Conservation (phyloP, 2,329 filamentous ascomycete species). For the Pestalotiopsis sp. region DNA sequence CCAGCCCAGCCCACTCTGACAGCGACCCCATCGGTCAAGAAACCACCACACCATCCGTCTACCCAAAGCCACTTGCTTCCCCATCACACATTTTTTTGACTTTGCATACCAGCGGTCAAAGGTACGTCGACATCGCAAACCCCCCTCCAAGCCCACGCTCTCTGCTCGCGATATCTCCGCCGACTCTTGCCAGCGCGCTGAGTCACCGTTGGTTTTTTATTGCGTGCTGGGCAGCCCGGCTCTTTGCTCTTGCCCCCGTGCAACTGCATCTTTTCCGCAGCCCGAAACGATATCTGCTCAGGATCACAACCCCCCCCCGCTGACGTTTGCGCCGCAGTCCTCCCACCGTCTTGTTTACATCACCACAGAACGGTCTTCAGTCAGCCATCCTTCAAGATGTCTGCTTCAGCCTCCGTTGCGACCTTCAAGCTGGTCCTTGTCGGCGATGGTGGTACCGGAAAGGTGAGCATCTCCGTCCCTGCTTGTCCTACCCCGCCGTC, state of each 20-base stretch:
- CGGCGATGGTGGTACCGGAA: slow-evolving; percentile 98
- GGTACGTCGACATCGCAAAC: background rate
- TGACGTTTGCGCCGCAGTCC: slow-evolving; percentile 27
- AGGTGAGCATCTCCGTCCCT: slow-evolving; percentile 63
- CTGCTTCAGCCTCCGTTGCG: slow-evolving; percentile 64
- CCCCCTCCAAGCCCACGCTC: background rate
- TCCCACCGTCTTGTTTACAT: slow-evolving; percentile 51
- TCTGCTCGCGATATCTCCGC: background rate
- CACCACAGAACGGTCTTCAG: slow-evolving; percentile 27
- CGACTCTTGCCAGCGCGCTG: background rate
- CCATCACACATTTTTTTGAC: slow-evolving; percentile 10
- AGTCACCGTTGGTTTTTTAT: background rate
- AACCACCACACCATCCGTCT: slow-evolving; percentile 11
- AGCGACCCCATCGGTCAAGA: slow-evolving; percentile 13
- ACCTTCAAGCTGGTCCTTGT: slow-evolving; percentile 99
- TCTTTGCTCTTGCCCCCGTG: background rate
- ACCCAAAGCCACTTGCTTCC: slow-evolving; percentile 1
- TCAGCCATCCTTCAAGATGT: slow-evolving; percentile 60
- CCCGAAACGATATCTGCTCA: background rate
- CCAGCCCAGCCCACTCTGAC: slow-evolving; percentile 4
- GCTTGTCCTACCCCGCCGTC: slow-evolving; percentile 18
- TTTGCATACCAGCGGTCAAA: slow-evolving; percentile 8
- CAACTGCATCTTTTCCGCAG: background rate
- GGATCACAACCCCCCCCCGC: slow-evolving; percentile 24
- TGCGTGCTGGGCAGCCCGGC: background rate